Percentiles rank a stretch among this genome's conserved stretches.
Evolutionary conservation across 306 rosid genomes (phyloP).

Genomic region (Prunus campanulata): DNA sequence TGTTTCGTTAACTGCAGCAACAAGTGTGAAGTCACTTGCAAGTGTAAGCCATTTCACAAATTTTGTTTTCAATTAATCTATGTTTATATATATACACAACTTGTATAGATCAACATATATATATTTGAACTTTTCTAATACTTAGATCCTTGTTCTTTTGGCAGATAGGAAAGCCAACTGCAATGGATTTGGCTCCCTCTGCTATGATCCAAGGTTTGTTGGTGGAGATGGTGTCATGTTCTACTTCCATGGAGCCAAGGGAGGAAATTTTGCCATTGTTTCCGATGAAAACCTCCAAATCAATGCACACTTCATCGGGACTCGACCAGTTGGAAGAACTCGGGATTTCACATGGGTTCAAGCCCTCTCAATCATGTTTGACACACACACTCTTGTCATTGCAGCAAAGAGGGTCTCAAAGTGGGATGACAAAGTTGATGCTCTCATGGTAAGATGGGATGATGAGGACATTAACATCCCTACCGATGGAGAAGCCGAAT

Average conservation of each 20-base stretch:
- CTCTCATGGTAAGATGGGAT: conserved; percentile 62
- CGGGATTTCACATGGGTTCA: conserved; percentile 88
- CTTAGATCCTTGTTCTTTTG: not conserved
- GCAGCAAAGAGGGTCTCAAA: conserved; percentile 58
- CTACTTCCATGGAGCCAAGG: conserved; percentile 82
- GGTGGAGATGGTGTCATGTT: conserved; percentile 85
- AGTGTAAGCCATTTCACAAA: conserved; percentile 30
- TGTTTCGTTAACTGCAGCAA: conserved; percentile 62
- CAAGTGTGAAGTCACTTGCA: conserved; percentile 87
- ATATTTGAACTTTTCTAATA: no score
- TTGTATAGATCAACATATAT: no score
- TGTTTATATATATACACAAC: no score
- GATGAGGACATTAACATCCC: conserved; percentile 41
- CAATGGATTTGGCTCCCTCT: conserved; percentile 68
- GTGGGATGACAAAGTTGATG: conserved; percentile 59
- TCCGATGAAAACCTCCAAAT: conserved; percentile 63
- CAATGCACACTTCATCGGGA: conserved; percentile 76
- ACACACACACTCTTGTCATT: conserved; percentile 58
- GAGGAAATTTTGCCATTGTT: conserved; percentile 63
- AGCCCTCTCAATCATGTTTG: conserved; percentile 63
- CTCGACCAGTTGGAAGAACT: conserved; percentile 65
- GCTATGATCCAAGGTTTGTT: conserved; percentile 78
- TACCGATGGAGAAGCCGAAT: conserved; percentile 52
- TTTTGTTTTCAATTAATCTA: not conserved
- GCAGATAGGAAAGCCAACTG: conserved; percentile 69